Percentiles rank a stretch among this genome's conserved stretches.
phyloP scores from a whole-genome alignment of 148 eudicot genomes.

The Beta vulgaris region DNA sequence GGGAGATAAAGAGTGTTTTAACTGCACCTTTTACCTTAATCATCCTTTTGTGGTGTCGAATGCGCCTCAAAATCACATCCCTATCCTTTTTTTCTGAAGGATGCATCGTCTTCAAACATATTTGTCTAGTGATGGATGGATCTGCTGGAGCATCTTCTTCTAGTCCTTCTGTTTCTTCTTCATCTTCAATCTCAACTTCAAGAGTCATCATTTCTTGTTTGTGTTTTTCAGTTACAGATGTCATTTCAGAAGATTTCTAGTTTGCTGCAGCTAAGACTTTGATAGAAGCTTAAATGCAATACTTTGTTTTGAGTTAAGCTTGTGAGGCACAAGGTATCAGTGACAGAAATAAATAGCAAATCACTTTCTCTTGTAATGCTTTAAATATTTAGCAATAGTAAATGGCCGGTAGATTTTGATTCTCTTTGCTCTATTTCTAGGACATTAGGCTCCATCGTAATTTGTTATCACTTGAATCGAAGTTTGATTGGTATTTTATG shows the following conservation, averaged over 20 bases:
- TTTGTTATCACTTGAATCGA: neutral
- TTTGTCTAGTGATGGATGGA: constrained; percentile 3
- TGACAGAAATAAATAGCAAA: neutral
- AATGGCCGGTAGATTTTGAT: constrained; percentile 19
- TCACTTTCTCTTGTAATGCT: neutral
- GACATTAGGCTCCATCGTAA: neutral
- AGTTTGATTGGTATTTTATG: too few relatives aligned
- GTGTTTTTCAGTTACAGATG: neutral
- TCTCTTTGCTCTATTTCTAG: neutral
- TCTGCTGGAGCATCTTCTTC: constrained; percentile 9
- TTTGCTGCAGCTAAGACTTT: neutral
- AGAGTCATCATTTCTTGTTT: neutral
- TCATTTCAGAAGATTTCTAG: neutral
- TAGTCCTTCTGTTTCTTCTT: neutral
- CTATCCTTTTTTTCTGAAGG: constrained; percentile 12
- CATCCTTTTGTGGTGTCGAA: constrained; percentile 20
- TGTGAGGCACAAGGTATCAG: neutral
- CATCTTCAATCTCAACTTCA: constrained; percentile 17
- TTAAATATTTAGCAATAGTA: neutral
- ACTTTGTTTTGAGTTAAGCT: neutral
- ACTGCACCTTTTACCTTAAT: constrained; percentile 15
- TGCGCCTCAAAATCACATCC: constrained; percentile 19
- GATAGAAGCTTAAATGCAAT: too few relatives aligned
- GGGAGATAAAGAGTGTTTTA: constrained; percentile 12
- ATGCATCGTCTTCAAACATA: constrained; percentile 15